Evolutionary conservation across 2,329 filamentous ascomycete species (phyloP).

Genomic region (Nigrospora oryzae): DNA sequence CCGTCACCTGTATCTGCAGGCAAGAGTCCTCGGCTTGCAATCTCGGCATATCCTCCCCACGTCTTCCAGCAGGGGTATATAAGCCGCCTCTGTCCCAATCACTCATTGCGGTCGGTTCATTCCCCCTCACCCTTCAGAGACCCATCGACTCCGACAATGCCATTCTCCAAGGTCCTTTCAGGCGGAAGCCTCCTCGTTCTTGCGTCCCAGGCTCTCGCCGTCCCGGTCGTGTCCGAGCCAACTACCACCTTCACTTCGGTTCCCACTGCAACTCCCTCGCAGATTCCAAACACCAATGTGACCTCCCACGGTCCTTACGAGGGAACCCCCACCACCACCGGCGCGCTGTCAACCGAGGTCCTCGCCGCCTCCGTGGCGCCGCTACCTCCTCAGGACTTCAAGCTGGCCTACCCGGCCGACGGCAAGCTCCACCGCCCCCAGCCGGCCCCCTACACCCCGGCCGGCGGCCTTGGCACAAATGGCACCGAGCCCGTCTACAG

Average conservation of each 20-base stretch:
- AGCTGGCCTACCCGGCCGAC: constrained; percentile 63
- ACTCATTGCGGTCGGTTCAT: too few relatives aligned
- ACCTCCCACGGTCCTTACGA: constrained; percentile 62
- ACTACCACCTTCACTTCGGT: constrained; percentile 23
- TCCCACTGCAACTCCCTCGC: constrained; percentile 9
- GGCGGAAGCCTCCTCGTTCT: constrained; percentile 9
- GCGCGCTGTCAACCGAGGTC: constrained; percentile 53
- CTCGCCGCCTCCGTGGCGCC: constrained; percentile 49
- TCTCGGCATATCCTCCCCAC: too few relatives aligned
- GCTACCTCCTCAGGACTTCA: constrained; percentile 48
- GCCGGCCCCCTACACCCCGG: constrained; percentile 65
- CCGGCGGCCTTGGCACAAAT: constrained; percentile 69
- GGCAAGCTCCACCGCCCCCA: constrained; percentile 59
- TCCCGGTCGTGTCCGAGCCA: constrained; percentile 24
- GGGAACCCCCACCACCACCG: constrained; percentile 59
- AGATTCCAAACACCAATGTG: constrained; percentile 38
- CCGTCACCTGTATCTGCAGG: too few relatives aligned
- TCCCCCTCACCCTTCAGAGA: too few relatives aligned
- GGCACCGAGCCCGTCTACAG: constrained; percentile 69
- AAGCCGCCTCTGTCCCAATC: too few relatives aligned
- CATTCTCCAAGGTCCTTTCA: constrained; percentile 2
- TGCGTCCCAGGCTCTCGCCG: constrained; percentile 13
- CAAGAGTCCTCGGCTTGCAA: too few relatives aligned
- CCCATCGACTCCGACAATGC: constrained; percentile 6
- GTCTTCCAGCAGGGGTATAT: too few relatives aligned